Evolutionary conservation across 2,329 filamentous ascomycete genomes (phyloP).

Genomic region (Fusarium burgessii): DNA sequence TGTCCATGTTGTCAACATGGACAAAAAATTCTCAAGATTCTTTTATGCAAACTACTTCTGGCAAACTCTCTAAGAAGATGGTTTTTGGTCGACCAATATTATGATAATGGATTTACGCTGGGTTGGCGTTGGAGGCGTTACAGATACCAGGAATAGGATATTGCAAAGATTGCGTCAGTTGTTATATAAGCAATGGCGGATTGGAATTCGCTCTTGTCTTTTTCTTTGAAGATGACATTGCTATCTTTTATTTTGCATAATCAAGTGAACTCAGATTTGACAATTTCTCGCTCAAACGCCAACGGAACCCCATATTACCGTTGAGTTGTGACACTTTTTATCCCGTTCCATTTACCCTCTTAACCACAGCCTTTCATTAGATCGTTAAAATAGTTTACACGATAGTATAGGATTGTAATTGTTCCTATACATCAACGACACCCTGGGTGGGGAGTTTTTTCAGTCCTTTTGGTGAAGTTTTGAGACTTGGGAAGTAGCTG

Average conservation of each 20-base stretch:
- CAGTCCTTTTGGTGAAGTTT: constrained; percentile 48
- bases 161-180: background rate
- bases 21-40: constrained; percentile 89
- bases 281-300: constrained; percentile 25
- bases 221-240: background rate
- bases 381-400: constrained; percentile 37
- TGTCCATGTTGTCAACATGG: constrained; percentile 94
- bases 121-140: constrained; percentile 35
- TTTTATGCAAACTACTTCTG: constrained; percentile 98
- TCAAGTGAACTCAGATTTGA: background rate
- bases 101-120: constrained; percentile 22
- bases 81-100: background rate
- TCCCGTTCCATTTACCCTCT: background rate
- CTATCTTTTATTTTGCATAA: background rate
- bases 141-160: constrained; percentile 34
- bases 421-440: constrained; percentile 35
- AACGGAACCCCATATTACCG: background rate
- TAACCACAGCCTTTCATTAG: constrained; percentile 23
- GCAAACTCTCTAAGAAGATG: constrained; percentile 75
- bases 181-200: background rate
- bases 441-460: constrained; percentile 46
- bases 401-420: background rate
- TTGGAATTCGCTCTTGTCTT: background rate
- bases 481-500: constrained; percentile 57
- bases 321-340: constrained; percentile 12